Evolutionary conservation across 192 early-diverging fungal genomes (phyloP).

Genomic region (Coemansia sp.): DNA sequence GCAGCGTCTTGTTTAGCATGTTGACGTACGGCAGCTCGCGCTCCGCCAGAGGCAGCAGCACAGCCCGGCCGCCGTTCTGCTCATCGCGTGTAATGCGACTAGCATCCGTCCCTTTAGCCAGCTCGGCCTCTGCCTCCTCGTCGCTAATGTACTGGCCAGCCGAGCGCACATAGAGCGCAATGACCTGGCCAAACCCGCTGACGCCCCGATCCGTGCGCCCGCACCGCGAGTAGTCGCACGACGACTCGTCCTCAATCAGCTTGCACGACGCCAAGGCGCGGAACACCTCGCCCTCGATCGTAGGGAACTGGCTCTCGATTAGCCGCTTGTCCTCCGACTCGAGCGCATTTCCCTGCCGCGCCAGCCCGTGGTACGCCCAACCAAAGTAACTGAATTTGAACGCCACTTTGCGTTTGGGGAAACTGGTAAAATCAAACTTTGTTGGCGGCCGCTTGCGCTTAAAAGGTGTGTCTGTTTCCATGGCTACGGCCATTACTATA

Average conservation of each 20-base stretch:
- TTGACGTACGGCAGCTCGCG: slow-evolving; percentile 77
- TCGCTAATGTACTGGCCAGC: slow-evolving; percentile 44
- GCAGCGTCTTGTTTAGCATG: slow-evolving; percentile 83
- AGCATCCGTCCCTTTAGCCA: slow-evolving; percentile 7
- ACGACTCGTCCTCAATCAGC: slow-evolving; percentile 67
- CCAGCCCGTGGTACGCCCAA: slow-evolving; percentile 86
- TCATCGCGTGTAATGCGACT: slow-evolving; percentile 23
- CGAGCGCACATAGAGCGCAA: slow-evolving; percentile 77
- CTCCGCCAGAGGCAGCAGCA: slow-evolving; percentile 20
- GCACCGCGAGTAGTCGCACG: slow-evolving; percentile 78
- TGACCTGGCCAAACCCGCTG: slow-evolving; percentile 86
- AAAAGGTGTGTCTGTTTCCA: slow-evolving; percentile 25
- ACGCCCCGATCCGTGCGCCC: slow-evolving; percentile 90
- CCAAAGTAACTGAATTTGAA: slow-evolving; percentile 91
- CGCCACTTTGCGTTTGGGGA: slow-evolving; percentile 77
- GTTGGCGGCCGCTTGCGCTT: slow-evolving; percentile 27
- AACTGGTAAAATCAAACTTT: slow-evolving; percentile 75
- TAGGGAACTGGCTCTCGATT: slow-evolving; percentile 57
- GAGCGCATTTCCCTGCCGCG: slow-evolving; percentile 62
- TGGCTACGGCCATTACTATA: background rate
- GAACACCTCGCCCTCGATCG: slow-evolving; percentile 87
- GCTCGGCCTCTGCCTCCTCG: slow-evolving; percentile 42
- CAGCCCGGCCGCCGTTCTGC: slow-evolving; percentile 21
- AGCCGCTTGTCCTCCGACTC: slow-evolving; percentile 37
- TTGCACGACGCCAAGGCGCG: slow-evolving; percentile 73